phyloP scores from a whole-genome alignment of 306 rosid genomes.

The Dicorynia guianensis region DNA sequence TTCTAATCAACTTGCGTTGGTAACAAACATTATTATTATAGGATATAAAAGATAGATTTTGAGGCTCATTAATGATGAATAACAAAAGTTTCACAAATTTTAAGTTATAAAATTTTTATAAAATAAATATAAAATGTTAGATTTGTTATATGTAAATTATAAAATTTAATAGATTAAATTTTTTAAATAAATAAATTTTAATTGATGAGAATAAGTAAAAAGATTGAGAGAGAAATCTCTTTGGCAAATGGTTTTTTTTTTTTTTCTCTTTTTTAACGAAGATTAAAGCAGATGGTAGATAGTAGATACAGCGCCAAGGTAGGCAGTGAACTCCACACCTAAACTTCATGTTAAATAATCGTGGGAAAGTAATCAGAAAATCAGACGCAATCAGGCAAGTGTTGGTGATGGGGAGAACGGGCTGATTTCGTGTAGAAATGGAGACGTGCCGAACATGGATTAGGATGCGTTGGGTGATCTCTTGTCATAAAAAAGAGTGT shows the following conservation, averaged over 20 bases:
- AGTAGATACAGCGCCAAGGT: constrained; percentile 52
- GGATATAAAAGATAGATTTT: too few relatives aligned
- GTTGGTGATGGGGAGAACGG: neutral
- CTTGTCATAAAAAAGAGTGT: neutral
- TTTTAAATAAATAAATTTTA: too few relatives aligned
- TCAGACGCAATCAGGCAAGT: constrained; percentile 6
- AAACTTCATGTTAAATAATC: constrained; percentile 29
- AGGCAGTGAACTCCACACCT: constrained; percentile 67
- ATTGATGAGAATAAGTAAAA: too few relatives aligned
- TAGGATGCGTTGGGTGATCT: constrained; percentile 44
- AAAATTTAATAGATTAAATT: too few relatives aligned
- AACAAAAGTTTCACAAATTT: too few relatives aligned
- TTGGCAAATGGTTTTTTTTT: neutral
- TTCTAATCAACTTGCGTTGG: too few relatives aligned
- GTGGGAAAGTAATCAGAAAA: neutral
- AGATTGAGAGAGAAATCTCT: neutral
- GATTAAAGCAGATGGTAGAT: constrained; percentile 37
- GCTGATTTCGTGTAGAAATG: constrained; percentile 54
- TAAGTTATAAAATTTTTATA: too few relatives aligned
- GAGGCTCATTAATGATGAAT: too few relatives aligned
- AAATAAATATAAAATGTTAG: too few relatives aligned
- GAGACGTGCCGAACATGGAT: constrained; percentile 56
- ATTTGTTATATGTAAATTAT: too few relatives aligned
- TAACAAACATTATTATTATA: too few relatives aligned
- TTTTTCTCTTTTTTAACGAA: neutral